A percentile compares a stretch with the other conserved stretches of the same genome.
These are phyloP conservation scores for Leishmania martiniquensis DNA, from an alignment of 208 protist species.

Conservation along the genomic window DNA sequence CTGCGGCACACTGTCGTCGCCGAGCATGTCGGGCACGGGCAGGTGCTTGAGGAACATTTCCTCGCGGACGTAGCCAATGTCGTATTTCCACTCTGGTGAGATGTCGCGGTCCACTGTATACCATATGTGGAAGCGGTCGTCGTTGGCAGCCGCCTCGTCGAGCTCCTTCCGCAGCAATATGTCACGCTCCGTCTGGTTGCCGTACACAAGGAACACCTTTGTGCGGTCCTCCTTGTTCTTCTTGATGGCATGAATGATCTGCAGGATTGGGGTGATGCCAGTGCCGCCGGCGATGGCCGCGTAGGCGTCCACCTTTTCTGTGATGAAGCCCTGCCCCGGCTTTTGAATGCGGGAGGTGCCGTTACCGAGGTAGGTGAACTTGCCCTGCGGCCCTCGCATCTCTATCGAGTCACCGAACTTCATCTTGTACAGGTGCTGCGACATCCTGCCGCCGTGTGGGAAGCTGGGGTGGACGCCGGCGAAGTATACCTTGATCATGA, in stretches of 20 bases:
- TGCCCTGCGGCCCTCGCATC: slow-evolving; percentile 89
- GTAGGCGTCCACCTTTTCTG: slow-evolving; percentile 51
- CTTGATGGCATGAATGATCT: slow-evolving; percentile 90
- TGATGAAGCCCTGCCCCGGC: slow-evolving; percentile 25
- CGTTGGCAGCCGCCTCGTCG: slow-evolving; percentile 57
- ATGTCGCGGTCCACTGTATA: slow-evolving; percentile 72
- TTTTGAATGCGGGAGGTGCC: slow-evolving; percentile 36
- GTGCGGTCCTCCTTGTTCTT: slow-evolving; percentile 77
- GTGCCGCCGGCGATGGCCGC: slow-evolving; percentile 84
- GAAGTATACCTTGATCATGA: slow-evolving; percentile 95
- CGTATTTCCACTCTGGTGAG: slow-evolving; percentile 67
- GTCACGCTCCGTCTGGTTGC: slow-evolving; percentile 90
- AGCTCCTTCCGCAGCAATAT: slow-evolving; percentile 92
- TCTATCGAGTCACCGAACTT: slow-evolving; percentile 82
- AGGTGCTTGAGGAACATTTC: slow-evolving; percentile 81
- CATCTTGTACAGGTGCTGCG: slow-evolving; percentile 88
- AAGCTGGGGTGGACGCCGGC: slow-evolving; percentile 80
- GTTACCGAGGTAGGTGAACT: slow-evolving; percentile 87
- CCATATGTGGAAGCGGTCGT: slow-evolving; percentile 67
- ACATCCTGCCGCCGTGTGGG: slow-evolving; percentile 88
- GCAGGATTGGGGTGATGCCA: slow-evolving; percentile 94
- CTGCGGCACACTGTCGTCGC: slow-evolving; percentile 31
- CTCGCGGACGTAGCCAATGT: slow-evolving; percentile 67
- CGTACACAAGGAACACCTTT: slow-evolving; percentile 84
- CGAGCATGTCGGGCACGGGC: slow-evolving; percentile 36